Evolutionary conservation across 768 basidiomycete genomes (phyloP).

Genomic region (Dioszegia hungarica): DNA sequence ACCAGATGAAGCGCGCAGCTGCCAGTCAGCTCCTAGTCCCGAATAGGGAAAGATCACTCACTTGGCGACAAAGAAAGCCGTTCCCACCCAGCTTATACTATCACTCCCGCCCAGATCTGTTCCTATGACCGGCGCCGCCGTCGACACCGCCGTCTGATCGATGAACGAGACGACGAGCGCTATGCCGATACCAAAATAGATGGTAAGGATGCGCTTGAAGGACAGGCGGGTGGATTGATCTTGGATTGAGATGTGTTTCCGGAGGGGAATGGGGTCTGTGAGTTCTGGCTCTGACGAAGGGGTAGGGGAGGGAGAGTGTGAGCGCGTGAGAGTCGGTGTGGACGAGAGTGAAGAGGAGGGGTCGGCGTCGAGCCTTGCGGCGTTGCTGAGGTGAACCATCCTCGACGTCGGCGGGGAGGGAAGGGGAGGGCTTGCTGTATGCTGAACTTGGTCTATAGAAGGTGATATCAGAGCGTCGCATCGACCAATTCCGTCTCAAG

Average conservation of each 20-base stretch:
- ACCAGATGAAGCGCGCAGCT: conserved; percentile 41
- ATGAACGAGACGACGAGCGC: conserved; percentile 43
- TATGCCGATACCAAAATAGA: conserved; percentile 42
- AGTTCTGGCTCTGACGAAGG: no score
- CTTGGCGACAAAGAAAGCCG: conserved; percentile 37
- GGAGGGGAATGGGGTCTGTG: background rate
- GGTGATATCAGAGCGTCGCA: no score
- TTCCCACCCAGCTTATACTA: conserved; percentile 44
- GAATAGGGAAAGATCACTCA: no score
- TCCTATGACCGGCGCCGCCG: conserved; percentile 42
- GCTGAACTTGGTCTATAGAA: no score
- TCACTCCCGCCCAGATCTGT: conserved; percentile 28
- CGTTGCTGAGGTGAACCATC: no score
- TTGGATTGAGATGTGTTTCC: conserved; percentile 17
- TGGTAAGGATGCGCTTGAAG: conserved; percentile 20
- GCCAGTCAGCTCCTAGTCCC: background rate
- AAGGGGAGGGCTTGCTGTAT: no score
- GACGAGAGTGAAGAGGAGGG: background rate
- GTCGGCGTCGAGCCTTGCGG: no score
- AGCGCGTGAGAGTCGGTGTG: background rate
- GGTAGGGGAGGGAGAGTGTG: background rate
- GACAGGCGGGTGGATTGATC: conserved; percentile 30
- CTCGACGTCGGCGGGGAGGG: no score
- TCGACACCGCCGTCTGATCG: conserved; percentile 38
- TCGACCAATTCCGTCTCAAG: no score